These are phyloP conservation scores for Phanerodontia chrysosporium DNA, from an alignment of 768 basidiomycete genomes.

Conservation along the genomic window DNA sequence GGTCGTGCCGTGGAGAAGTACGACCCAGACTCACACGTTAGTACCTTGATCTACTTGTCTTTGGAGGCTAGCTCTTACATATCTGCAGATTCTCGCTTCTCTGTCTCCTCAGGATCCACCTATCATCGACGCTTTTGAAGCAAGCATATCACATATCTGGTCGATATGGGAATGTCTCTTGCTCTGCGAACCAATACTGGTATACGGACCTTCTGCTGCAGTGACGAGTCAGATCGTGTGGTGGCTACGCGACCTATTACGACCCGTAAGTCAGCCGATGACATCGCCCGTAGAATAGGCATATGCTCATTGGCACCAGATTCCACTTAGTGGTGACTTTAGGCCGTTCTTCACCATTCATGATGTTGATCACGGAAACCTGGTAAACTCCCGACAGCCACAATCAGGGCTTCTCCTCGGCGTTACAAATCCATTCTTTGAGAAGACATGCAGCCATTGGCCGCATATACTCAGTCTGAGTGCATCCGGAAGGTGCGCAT, in stretches of 20 bases:
- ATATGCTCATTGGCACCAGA: constrained; percentile 40
- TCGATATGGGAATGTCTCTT: constrained; percentile 93
- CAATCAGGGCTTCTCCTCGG: constrained; percentile 74
- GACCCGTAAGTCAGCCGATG: constrained; percentile 53
- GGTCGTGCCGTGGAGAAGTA: background rate
- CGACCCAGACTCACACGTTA: constrained; percentile 8
- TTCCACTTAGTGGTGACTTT: constrained; percentile 80
- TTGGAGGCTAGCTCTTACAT: background rate
- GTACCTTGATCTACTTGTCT: background rate
- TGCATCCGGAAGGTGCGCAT: constrained; percentile 33
- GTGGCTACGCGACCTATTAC: constrained; percentile 86
- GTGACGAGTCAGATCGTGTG: constrained; percentile 85
- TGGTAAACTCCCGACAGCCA: constrained; percentile 83
- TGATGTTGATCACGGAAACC: constrained; percentile 69
- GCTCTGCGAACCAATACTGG: constrained; percentile 83
- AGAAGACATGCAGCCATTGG: constrained; percentile 78
- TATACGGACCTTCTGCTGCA: constrained; percentile 77
- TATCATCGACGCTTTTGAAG: constrained; percentile 58
- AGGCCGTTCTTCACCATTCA: constrained; percentile 97
- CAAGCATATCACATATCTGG: constrained; percentile 65
- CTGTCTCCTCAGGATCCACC: constrained; percentile 54
- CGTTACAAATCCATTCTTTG: constrained; percentile 87
- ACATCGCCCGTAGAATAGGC: background rate
- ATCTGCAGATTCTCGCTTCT: constrained; percentile 62
- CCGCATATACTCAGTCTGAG: constrained; percentile 78